A percentile compares a stretch with the other conserved stretches of the same genome.
phyloP scores from a whole-genome alignment of 2,329 filamentous ascomycete species.

The Aspergillus uvarum region DNA sequence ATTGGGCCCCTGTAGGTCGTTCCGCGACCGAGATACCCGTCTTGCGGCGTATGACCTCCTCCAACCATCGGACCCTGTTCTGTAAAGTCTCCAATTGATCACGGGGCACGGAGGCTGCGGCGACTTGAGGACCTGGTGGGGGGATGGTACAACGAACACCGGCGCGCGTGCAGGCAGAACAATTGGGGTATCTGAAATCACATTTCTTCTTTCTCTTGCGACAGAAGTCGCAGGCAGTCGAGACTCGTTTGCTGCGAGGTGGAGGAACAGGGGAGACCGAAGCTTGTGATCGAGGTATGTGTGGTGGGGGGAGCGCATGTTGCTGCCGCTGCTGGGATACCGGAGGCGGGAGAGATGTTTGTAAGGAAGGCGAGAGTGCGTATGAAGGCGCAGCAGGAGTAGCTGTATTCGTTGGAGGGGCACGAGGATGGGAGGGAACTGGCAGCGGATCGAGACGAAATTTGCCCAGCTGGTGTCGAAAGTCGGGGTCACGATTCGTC shows the following conservation, averaged over 20 bases:
- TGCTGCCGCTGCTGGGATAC: not conserved
- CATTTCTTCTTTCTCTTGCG: conserved; percentile 45
- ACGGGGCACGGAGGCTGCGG: conserved; percentile 38
- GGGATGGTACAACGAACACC: conserved; percentile 43
- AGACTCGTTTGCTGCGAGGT: conserved; percentile 37
- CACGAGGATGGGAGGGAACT: not conserved
- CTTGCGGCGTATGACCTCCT: conserved; percentile 37
- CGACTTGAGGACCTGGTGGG: conserved; percentile 39
- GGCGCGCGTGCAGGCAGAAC: conserved; percentile 40
- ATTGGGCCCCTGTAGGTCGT: conserved; percentile 31
- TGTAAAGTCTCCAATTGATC: conserved; percentile 42
- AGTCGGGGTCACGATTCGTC: conserved; percentile 25
- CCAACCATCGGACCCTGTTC: conserved; percentile 41
- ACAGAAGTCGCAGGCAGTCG: conserved; percentile 43
- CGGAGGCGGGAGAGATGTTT: not conserved
- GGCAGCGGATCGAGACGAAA: conserved; percentile 22
- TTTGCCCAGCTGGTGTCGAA: conserved; percentile 25
- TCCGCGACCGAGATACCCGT: conserved; percentile 36
- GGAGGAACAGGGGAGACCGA: conserved; percentile 10
- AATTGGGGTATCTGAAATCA: conserved; percentile 44
- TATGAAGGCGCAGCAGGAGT: not conserved
- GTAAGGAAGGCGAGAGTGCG: not conserved
- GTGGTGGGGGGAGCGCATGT: not conserved
- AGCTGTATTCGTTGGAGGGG: not conserved
- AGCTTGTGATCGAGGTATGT: not conserved